Conservation (phyloP, 192 early-diverging fungal genomes). For the Chytriomyces hyalinus region DNA sequence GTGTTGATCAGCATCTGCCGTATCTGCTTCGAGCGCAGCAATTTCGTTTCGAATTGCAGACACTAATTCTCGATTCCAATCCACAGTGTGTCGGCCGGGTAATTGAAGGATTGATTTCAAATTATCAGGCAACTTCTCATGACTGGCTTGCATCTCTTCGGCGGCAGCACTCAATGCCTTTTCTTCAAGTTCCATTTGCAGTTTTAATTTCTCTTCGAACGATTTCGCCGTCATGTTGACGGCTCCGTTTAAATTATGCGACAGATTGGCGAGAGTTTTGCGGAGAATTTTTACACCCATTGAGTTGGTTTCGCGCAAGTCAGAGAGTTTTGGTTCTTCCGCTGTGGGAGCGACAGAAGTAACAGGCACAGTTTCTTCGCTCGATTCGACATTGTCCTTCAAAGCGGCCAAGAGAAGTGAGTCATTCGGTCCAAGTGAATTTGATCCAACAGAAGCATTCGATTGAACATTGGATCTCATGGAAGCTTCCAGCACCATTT, state of each 20-base stretch:
- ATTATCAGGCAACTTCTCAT: constrained; percentile 55
- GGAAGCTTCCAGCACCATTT: constrained; percentile 36
- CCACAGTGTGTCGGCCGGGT: constrained; percentile 53
- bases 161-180: constrained; percentile 78
- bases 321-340: constrained; percentile 22
- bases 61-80: constrained; percentile 77
- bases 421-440: not conserved
- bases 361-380: not conserved
- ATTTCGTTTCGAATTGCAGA: constrained; percentile 75
- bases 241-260: constrained; percentile 4
- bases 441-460: constrained; percentile 16
- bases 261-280: constrained; percentile 60
- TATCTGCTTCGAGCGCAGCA: constrained; percentile 50
- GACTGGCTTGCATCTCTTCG: constrained; percentile 63
- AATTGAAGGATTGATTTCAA: constrained; percentile 60
- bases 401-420: constrained; percentile 17
- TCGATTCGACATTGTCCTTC: not conserved
- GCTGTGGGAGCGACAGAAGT: not conserved
- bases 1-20: constrained; percentile 57
- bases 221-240: not conserved
- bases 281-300: constrained; percentile 79
- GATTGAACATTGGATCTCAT: not conserved
- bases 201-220: constrained; percentile 45
- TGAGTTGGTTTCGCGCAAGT: constrained; percentile 58
- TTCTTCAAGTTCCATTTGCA: constrained; percentile 83